Evolutionary conservation across 306 rosid genomes (phyloP).

Genomic region (Boehmeria nivea): DNA sequence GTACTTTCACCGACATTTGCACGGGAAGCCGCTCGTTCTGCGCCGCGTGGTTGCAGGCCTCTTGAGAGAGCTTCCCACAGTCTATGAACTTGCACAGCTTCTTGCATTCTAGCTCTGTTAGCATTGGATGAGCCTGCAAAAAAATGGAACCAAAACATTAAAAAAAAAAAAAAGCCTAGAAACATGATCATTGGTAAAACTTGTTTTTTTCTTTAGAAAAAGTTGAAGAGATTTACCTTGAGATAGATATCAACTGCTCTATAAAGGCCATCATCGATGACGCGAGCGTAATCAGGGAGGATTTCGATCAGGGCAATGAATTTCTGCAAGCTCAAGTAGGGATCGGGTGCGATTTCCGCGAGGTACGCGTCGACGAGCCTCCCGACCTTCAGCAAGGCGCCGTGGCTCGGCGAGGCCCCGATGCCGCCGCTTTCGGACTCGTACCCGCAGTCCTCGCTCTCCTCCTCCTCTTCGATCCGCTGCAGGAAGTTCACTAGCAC

Average conservation of each 20-base stretch:
- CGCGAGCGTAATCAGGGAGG: constrained; percentile 88
- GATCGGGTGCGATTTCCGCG: constrained; percentile 87
- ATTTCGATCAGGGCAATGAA: constrained; percentile 61
- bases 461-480: constrained; percentile 63
- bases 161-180: neutral
- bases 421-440: constrained; percentile 60
- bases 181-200: too few relatives aligned
- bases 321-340: constrained; percentile 51
- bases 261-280: constrained; percentile 74
- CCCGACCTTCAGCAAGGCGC: constrained; percentile 71
- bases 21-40: constrained; percentile 74
- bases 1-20: constrained; percentile 70
- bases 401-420: constrained; percentile 42
- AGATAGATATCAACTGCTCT: constrained; percentile 77
- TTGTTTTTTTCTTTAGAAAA: too few relatives aligned
- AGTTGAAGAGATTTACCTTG: constrained; percentile 37
- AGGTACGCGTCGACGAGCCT: constrained; percentile 74
- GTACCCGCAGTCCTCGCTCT: constrained; percentile 62
- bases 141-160: too few relatives aligned
- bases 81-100: constrained; percentile 72
- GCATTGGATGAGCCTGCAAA: constrained; percentile 58
- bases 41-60: constrained; percentile 88
- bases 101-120: constrained; percentile 71
- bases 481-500: constrained; percentile 61
- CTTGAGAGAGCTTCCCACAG: constrained; percentile 83